Percentiles rank a stretch among this genome's conserved stretches.
These are phyloP conservation scores for Fistulifera solaris DNA, from an alignment of 108 stramenopile genomes.

Conservation along the genomic window DNA sequence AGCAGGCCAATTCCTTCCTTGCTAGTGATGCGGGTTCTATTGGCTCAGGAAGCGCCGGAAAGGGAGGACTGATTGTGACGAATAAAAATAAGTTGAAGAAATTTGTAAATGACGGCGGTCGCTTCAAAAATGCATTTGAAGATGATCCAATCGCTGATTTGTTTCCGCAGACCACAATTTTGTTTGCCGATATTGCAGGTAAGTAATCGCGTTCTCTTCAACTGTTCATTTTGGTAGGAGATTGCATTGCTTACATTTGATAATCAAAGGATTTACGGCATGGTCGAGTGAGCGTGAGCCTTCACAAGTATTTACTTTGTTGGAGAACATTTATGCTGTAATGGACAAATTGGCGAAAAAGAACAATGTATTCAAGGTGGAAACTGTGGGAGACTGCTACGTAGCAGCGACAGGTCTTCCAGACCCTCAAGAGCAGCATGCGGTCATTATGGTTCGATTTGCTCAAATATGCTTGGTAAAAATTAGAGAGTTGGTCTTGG, in stretches of 20 bases:
- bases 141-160: constrained; percentile 63
- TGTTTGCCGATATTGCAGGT: constrained; percentile 11
- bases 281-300: constrained; percentile 35
- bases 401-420: constrained; percentile 11
- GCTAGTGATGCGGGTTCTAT: too few relatives aligned
- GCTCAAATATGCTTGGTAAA: constrained; percentile 23
- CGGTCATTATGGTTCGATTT: constrained; percentile 25
- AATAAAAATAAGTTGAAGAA: constrained; percentile 1
- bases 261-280: constrained; percentile 28
- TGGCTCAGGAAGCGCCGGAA: too few relatives aligned
- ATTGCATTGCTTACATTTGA: not conserved
- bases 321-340: constrained; percentile 36
- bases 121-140: not conserved
- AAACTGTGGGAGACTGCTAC: constrained; percentile 42
- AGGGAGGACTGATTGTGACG: not conserved
- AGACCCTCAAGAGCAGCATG: constrained; percentile 22
- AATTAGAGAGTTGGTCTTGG: constrained; percentile 13
- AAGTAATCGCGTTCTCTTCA: not conserved
- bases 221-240: not conserved
- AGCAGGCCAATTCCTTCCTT: not conserved
- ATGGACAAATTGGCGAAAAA: constrained; percentile 33
- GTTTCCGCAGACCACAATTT: constrained; percentile 27
- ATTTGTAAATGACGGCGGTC: not conserved
- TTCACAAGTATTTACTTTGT: constrained; percentile 34
- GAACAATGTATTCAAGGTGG: constrained; percentile 36